phyloP scores from a whole-genome alignment of 495 filamentous ascomycete species.

The Xylaria flabelliformis region DNA sequence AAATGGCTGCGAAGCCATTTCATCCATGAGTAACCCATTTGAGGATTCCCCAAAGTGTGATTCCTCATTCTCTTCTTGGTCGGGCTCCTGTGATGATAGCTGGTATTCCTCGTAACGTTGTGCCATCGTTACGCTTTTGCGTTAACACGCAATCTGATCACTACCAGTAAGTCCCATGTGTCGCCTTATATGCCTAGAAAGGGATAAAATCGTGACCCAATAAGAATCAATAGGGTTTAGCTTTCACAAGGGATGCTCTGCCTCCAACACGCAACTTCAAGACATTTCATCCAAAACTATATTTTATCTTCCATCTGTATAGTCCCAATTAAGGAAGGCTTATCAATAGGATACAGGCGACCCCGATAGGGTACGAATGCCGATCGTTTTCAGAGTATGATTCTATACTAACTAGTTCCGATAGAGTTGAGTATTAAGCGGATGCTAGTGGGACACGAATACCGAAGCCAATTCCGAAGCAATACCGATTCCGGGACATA shows the following conservation, averaged over 20 bases:
- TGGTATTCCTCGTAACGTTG: not conserved
- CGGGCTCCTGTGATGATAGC: not conserved
- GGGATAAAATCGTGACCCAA: not conserved
- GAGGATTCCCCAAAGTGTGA: not conserved
- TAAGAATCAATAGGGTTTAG: not conserved
- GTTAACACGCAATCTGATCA: not conserved
- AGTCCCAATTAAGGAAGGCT: not conserved
- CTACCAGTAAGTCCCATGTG: not conserved
- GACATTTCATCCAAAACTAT: not conserved
- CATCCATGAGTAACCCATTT: not conserved
- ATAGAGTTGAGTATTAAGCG: not conserved
- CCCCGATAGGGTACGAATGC: not conserved
- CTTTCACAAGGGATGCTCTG: not conserved
- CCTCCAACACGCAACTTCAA: not conserved
- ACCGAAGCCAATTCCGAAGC: slow-evolving; percentile 13
- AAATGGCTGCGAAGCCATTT: not conserved
- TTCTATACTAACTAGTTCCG: not conserved
- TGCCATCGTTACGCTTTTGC: not conserved
- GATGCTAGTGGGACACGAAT: not conserved
- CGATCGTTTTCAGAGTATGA: not conserved
- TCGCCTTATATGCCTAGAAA: not conserved
- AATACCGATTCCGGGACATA: slow-evolving; percentile 15
- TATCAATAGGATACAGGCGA: not conserved
- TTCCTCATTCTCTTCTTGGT: not conserved
- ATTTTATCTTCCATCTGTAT: not conserved